Percentiles rank a stretch among this genome's conserved stretches.
These are phyloP conservation scores for Mimosa pudica DNA, from an alignment of 306 rosid species.

Conservation along the genomic window DNA sequence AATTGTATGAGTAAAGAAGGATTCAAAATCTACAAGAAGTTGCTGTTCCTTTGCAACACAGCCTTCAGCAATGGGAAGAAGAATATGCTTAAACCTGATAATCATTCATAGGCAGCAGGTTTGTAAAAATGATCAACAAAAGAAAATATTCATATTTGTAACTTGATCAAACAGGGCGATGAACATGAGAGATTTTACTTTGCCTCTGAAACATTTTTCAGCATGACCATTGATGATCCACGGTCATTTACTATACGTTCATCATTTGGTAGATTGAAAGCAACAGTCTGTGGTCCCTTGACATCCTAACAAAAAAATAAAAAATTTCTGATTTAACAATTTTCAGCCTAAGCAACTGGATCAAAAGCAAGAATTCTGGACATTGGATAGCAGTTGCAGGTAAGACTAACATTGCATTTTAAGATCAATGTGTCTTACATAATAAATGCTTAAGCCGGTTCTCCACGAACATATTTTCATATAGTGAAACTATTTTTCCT, in stretches of 20 bases:
- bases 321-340: conserved; percentile 26
- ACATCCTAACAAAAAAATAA: conserved; percentile 70
- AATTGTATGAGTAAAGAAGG: conserved; percentile 91
- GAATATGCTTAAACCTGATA: conserved; percentile 83
- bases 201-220: conserved; percentile 96
- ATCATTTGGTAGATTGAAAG: conserved; percentile 95
- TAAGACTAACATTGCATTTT: background rate
- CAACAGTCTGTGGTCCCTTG: conserved; percentile 96
- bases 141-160: conserved; percentile 28
- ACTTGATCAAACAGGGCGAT: conserved; percentile 27
- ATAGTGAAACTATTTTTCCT: conserved; percentile 21
- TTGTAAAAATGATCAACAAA: conserved; percentile 14
- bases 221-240: conserved; percentile 97
- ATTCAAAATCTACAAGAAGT: conserved; percentile 82
- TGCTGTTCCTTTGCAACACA: conserved; percentile 75
- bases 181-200: conserved; percentile 58
- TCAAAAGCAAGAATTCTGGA: background rate
- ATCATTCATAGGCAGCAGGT: conserved; percentile 44
- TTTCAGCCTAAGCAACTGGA: conserved; percentile 9
- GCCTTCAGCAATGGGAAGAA: conserved; percentile 76
- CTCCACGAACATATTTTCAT: conserved; percentile 17
- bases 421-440: conserved; percentile 2
- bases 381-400: background rate
- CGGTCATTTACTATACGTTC: conserved; percentile 83
- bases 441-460: conserved; percentile 29